Conservation (phyloP, 192 early-diverging fungal genomes). For the Gorgonomyces haynaldii region DNA sequence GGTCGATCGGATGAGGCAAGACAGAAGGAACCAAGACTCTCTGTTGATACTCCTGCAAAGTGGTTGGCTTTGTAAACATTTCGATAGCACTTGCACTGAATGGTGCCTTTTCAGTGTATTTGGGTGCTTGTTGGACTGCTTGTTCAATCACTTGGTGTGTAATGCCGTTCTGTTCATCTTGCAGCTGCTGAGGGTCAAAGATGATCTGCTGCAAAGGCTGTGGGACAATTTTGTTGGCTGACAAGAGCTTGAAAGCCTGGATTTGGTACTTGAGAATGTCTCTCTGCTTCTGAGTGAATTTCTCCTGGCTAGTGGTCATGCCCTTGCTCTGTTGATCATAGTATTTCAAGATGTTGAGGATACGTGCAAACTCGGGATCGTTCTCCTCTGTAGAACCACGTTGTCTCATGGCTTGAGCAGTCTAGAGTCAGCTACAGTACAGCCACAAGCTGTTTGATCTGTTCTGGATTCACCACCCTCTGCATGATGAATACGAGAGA, state of each 20-base stretch:
- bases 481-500: too few species aligned
- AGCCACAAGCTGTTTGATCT: neutral
- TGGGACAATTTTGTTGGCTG: slow-evolving; percentile 69
- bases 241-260: slow-evolving; percentile 69
- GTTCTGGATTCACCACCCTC: neutral
- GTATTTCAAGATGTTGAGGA: slow-evolving; percentile 47
- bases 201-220: slow-evolving; percentile 57
- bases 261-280: slow-evolving; percentile 68
- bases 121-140: slow-evolving; percentile 23
- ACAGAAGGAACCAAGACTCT: slow-evolving; percentile 15
- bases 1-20: slow-evolving; percentile 67
- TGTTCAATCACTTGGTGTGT: slow-evolving; percentile 43
- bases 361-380: slow-evolving; percentile 59
- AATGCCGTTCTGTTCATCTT: slow-evolving; percentile 31
- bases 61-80: slow-evolving; percentile 44
- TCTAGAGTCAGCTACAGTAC: slow-evolving; percentile 8
- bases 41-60: slow-evolving; percentile 21
- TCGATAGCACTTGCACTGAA: slow-evolving; percentile 47
- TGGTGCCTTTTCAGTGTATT: slow-evolving; percentile 33
- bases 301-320: neutral
- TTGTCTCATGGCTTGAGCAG: slow-evolving; percentile 38
- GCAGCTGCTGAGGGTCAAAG: slow-evolving; percentile 40
- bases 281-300: slow-evolving; percentile 45
- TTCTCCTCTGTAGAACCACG: slow-evolving; percentile 67
- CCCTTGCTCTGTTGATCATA: neutral